Evolutionary conservation across 208 protist species (phyloP).

Genomic region (Leishmania tropica): DNA sequence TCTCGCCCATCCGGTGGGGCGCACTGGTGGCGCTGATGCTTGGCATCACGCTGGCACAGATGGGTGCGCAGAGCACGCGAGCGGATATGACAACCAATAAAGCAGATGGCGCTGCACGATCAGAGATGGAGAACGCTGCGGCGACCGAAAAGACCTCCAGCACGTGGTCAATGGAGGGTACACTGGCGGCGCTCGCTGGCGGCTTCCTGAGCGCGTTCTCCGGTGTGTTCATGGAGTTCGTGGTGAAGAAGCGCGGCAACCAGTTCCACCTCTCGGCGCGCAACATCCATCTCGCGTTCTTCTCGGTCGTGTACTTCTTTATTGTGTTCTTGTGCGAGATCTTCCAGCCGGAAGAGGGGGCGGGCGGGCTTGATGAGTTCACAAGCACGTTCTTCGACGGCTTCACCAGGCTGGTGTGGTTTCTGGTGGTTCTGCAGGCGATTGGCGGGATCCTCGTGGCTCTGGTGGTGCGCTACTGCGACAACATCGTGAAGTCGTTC

Average conservation of each 20-base stretch:
- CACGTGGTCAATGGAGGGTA: slow-evolving; percentile 36
- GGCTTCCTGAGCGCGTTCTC: slow-evolving; percentile 49
- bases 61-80: slow-evolving; percentile 25
- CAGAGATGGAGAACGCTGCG: not conserved
- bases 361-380: not conserved
- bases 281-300: slow-evolving; percentile 52
- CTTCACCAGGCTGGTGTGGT: slow-evolving; percentile 57
- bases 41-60: slow-evolving; percentile 48
- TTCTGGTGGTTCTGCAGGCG: slow-evolving; percentile 59
- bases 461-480: slow-evolving; percentile 65
- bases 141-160: slow-evolving; percentile 1
- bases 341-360: not conserved
- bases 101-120: not conserved
- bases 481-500: slow-evolving; percentile 83
- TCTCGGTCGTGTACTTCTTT: slow-evolving; percentile 38
- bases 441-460: slow-evolving; percentile 65
- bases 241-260: slow-evolving; percentile 58
- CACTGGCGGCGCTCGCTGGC: slow-evolving; percentile 31
- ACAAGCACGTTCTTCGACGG: slow-evolving; percentile 47
- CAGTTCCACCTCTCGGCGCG: slow-evolving; percentile 21
- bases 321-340: slow-evolving; percentile 7
- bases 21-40: slow-evolving; percentile 43
- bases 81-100: slow-evolving; percentile 2
- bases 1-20: slow-evolving; percentile 52
- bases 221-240: slow-evolving; percentile 58